A percentile compares a stretch with the other conserved stretches of the same genome.
These are phyloP conservation scores for Didymellaceae sp. DNA, from an alignment of 2,329 filamentous ascomycete species.

Conservation along the genomic window DNA sequence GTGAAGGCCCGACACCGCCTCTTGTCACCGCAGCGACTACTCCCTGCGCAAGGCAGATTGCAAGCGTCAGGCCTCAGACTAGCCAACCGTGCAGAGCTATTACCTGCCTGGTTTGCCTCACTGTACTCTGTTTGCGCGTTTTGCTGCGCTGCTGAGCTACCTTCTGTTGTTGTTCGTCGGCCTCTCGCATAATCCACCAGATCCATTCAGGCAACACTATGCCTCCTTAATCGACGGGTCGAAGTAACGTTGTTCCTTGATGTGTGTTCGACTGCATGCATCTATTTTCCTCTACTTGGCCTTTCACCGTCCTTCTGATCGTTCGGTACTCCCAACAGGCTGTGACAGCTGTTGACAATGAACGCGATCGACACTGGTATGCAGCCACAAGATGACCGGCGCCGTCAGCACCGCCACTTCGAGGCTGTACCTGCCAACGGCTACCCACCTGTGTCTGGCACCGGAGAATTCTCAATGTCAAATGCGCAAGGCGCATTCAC, in stretches of 20 bases:
- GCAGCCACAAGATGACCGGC: constrained; percentile 44
- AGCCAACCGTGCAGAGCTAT: constrained; percentile 32
- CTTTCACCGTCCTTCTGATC: constrained; percentile 14
- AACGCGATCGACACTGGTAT: constrained; percentile 42
- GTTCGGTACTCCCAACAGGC: constrained; percentile 28
- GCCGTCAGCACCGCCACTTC: constrained; percentile 43
- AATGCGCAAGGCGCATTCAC: constrained; percentile 44
- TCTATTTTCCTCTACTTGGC: not conserved
- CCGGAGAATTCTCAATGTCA: constrained; percentile 36
- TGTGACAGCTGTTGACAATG: constrained; percentile 26
- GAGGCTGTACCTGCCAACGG: constrained; percentile 39
- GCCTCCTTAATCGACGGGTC: constrained; percentile 37
- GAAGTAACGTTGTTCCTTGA: constrained; percentile 40
- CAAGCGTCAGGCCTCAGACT: constrained; percentile 35
- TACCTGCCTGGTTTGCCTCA: constrained; percentile 27
- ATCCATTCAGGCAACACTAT: constrained; percentile 42
- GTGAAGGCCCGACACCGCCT: constrained; percentile 42
- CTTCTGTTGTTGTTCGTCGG: constrained; percentile 18
- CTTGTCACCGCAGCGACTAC: constrained; percentile 37
- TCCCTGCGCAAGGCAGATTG: constrained; percentile 45
- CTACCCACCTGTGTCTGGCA: constrained; percentile 29
- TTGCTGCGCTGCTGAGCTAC: constrained; percentile 25
- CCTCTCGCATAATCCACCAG: constrained; percentile 24
- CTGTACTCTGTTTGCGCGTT: constrained; percentile 20
- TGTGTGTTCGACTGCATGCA: constrained; percentile 18